Base-by-base conservation (phyloP, 2,329 filamentous ascomycete species). In the Colletotrichum lentis region DNA sequence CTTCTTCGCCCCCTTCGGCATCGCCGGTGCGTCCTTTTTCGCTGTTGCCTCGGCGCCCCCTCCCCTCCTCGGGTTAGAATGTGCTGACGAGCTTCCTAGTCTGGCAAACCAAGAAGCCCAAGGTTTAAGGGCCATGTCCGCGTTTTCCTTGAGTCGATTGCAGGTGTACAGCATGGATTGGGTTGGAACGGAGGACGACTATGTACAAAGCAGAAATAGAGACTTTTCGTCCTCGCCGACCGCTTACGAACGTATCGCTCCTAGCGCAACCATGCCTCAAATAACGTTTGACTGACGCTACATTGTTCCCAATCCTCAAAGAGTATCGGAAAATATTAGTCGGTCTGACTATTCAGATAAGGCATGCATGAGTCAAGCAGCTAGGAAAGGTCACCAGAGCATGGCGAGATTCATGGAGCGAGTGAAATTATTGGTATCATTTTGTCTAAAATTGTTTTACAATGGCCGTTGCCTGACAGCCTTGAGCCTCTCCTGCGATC, bases 1-100 rank as follows among this genome's bases (percentile, higher is more conserved):
- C 71, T 90, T 90, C 80, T 77, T 83, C 74, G 76, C 84, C 64
- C 89, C 89, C 73, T 89, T 91, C 79, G 86, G 84, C 76, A 87
- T 91, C 77, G 83, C 85, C 73, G 78, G 87, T 89, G 79, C 77
- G 86, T 86, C 67, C 73, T 76, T 74, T 73, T 72, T 6, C 64
- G 22, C 24, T 27, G 12, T 44, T 54, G 24, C 64, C 52, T 37
- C 35, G 57, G 44, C 3, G 16, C 24, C n/a, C n/a, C 49, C 31
- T 35, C 8, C 31, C 31, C 2, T 8, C 62, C 2, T 35, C 62
- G 62, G 60, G 18, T 18, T 47, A 11, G 20, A 39, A 16, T 69
- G 59, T 69, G 61, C 73, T 75, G 72, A 77, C 70, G 6, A 64
- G 39, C 27, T 24, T 61, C 16, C 53, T 74, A 88, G 85, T 81